Evolutionary conservation across 345 rosid genomes (phyloP), one percentile per base, ranked within the genome.

Genomic region (Rhodomyrtus tomentosa): DNA sequence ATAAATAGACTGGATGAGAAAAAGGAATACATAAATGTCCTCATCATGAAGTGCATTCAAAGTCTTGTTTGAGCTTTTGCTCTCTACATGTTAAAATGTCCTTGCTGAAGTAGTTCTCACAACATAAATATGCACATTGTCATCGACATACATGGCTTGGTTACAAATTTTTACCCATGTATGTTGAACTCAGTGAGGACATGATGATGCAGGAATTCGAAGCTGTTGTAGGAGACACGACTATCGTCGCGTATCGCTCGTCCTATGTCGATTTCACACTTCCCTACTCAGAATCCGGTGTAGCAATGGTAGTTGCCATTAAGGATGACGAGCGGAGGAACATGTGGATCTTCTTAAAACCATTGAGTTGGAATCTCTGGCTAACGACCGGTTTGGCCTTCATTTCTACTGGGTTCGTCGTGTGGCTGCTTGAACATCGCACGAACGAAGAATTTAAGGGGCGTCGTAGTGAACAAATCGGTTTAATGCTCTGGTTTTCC

Each of bases 391-490:
- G 87, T 74, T 82, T 92, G 58, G 94, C 91, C 83, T 94, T 94
- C 36, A 40, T 95, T 7, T 85, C 88, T 83, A 91, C 92, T 49
- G 98, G 94, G 21, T 90, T 92, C 52, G 90, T 89, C 3, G 89
- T 96, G 18, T 95, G 98, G 99, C 80, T 91, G 15, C 92, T 96
- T 24, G 98, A 96, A 81, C 98, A 95, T 36, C 87, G 93, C 80
- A 86, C 92, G 8, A 95, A 94, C 82, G 85, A 89, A 55, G 98
- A 94, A 62, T 95, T 95, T 25, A 84, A 86, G 1, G 99, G 99
- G 24, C 92, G 93, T 1, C 55, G 83, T 76, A 54, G 49, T 0
- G 55, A 91, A 83, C 96, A 93, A 87, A 86, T 84, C 13, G 93
- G 96, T 51, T 90, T 93, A 1, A 87, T 90, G 81, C 15, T 94